Base-by-base conservation (phyloP, 2,329 filamentous ascomycete species). In the Dothideomycetes sp. region DNA sequence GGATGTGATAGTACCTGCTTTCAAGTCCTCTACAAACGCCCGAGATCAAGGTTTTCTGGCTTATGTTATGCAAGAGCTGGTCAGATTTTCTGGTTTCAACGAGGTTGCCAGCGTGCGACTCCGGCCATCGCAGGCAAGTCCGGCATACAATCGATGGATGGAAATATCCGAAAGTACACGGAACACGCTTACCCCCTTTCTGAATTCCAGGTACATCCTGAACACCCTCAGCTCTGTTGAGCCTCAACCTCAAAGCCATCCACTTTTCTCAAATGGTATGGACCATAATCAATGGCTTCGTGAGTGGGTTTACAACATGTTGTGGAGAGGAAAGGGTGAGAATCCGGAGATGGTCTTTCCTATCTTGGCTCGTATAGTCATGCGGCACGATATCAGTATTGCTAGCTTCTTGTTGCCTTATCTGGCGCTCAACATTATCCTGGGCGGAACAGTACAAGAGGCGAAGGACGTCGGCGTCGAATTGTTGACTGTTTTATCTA, bases 61-160 rank as follows among this genome's bases (percentile, higher is more conserved):
- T 1, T 98, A 84, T 61, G 84, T 82, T 2, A 95, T 98, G 79
- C 91, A 99, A 60, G 82, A 94, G 53, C 71, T 96, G 28, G 71
- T 96, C 3, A 79, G 80, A 31, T 78, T 81, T 49, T 85, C 83
- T 53, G 80, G 82, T 19, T 80, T 95, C 53, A 78, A 71, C 44
- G 67, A 73, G 9, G 75, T 69, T 15, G 64, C 70, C 27, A 64
- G 65, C 20, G 59, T 70, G 13, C 65, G 70, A 31, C 66, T 70
- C 27, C 67, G 73, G 25, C 65, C 69, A 33, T 66, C 70, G 15
- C 73, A 78, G 19, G 69, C 70, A 9, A 73, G 73, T 34, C 69
- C 74, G 3, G 73, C 80, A 18, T 83, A 81, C 53, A 68, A 74
- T 41, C 82, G 84, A 56, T 98, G 87, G 85, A 66, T 79, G 27